These are phyloP conservation scores for Bipolaris victoriae DNA, from an alignment of 2,329 filamentous ascomycete genomes.

Conservation along the genomic window DNA sequence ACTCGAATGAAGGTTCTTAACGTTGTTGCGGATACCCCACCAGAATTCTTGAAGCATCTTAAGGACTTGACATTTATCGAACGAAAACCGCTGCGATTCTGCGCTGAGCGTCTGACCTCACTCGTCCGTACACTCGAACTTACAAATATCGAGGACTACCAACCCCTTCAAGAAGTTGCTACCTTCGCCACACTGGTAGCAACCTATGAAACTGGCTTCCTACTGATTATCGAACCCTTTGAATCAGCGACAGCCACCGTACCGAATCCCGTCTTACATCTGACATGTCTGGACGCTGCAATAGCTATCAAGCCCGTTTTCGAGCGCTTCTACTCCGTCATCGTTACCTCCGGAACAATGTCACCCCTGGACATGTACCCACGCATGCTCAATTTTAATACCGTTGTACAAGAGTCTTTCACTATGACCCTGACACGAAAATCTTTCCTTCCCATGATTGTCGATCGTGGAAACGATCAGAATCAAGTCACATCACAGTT, in stretches of 20 bases:
- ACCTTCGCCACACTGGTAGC: slow-evolving; percentile 95
- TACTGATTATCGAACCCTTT: slow-evolving; percentile 95
- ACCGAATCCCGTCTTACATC: slow-evolving; percentile 94
- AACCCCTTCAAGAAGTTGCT: slow-evolving; percentile 94
- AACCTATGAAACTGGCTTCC: slow-evolving; percentile 95
- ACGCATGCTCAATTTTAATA: slow-evolving; percentile 93
- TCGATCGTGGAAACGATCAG: slow-evolving; percentile 93
- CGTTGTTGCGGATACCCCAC: slow-evolving; percentile 95
- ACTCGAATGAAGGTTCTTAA: slow-evolving; percentile 98
- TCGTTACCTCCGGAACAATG: slow-evolving; percentile 97
- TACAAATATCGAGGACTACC: slow-evolving; percentile 97
- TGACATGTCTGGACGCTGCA: slow-evolving; percentile 94
- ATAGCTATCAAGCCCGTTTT: slow-evolving; percentile 99
- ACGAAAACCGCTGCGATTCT: slow-evolving; percentile 92
- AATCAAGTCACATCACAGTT: slow-evolving; percentile 92
- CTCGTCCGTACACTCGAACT: slow-evolving; percentile 93
- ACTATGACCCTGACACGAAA: slow-evolving; percentile 91
- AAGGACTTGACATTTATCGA: slow-evolving; percentile 98
- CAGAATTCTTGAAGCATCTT: slow-evolving; percentile 89
- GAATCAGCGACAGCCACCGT: slow-evolving; percentile 95
- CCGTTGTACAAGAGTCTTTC: slow-evolving; percentile 96
- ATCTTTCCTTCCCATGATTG: slow-evolving; percentile 98
- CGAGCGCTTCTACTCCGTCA: slow-evolving; percentile 95
- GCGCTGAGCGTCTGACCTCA: slow-evolving; percentile 91
- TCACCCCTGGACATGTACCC: slow-evolving; percentile 99